A percentile compares a stretch with the other conserved stretches of the same genome.
phyloP scores from a whole-genome alignment of 2,329 filamentous ascomycete genomes.

The Chaetomiaceae sp. region DNA sequence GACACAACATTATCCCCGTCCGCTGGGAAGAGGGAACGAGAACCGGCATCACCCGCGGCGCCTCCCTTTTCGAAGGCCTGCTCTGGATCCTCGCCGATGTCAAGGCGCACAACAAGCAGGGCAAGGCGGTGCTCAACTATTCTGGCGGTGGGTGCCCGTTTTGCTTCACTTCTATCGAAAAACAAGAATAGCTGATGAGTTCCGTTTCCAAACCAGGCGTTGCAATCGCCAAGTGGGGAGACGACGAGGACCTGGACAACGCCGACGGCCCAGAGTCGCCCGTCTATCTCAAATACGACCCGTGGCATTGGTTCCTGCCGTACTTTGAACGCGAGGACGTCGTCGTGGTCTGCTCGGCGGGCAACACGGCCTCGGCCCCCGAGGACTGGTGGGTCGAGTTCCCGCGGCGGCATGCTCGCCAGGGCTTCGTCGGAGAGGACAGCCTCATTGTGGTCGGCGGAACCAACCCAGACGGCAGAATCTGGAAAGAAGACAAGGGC shows the following conservation, averaged over 20 bases:
- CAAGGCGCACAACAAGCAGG: not conserved
- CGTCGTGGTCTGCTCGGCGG: not conserved
- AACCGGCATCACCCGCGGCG: not conserved
- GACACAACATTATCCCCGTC: not conserved
- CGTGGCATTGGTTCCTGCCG: not conserved
- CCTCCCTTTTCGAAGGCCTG: not conserved
- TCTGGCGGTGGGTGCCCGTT: not conserved
- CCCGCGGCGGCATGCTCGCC: not conserved
- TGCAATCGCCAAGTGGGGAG: not conserved
- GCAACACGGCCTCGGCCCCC: not conserved
- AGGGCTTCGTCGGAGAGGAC: not conserved
- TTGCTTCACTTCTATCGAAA: not conserved
- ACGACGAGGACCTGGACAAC: not conserved
- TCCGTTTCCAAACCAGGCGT: not conserved
- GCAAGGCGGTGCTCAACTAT: not conserved
- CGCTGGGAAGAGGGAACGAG: not conserved
- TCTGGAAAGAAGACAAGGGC: not conserved
- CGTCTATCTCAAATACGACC: not conserved
- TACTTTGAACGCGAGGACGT: not conserved
- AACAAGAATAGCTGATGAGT: not conserved
- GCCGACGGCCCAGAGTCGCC: not conserved
- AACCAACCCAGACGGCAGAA: not conserved
- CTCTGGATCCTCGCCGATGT: not conserved
- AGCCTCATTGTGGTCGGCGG: not conserved
- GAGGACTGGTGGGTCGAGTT: not conserved